These are phyloP conservation scores for Prunus armeniaca DNA, from an alignment of 306 rosid species.

Conservation along the genomic window DNA sequence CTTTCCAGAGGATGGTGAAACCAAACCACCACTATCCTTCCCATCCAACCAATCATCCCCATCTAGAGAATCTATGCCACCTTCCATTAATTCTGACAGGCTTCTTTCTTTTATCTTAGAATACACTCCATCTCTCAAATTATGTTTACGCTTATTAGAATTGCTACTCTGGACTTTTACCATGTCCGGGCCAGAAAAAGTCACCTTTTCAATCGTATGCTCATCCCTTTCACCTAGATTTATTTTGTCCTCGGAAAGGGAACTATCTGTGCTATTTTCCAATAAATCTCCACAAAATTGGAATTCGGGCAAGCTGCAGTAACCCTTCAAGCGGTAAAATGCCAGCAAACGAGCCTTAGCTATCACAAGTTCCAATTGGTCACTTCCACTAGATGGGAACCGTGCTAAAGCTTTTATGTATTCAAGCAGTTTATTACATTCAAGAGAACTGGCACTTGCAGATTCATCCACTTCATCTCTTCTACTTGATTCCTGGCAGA, in stretches of 20 bases:
- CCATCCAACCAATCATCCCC: conserved; percentile 48
- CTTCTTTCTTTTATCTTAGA: conserved; percentile 65
- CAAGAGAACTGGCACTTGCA: conserved; percentile 51
- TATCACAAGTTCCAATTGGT: conserved; percentile 63
- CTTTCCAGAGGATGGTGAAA: conserved; percentile 43
- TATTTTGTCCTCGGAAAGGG: conserved; percentile 28
- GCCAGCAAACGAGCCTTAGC: conserved; percentile 87
- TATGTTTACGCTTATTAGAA: conserved; percentile 71
- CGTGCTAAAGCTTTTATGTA: conserved; percentile 54
- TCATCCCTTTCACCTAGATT: conserved; percentile 31
- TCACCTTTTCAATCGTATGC: conserved; percentile 44
- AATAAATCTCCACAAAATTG: conserved; percentile 55
- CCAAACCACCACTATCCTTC: conserved; percentile 30
- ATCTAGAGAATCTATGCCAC: conserved; percentile 41
- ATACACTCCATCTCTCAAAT: conserved; percentile 51
- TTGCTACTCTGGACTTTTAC: conserved; percentile 21
- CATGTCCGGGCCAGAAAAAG: conserved; percentile 33
- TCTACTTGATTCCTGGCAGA: conserved; percentile 43
- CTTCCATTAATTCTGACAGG: conserved; percentile 71
- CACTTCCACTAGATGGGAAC: conserved; percentile 53
- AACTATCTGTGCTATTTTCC: conserved; percentile 45
- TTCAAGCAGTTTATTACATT: conserved; percentile 51
- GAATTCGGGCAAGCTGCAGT: conserved; percentile 67
- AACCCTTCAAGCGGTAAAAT: conserved; percentile 70
- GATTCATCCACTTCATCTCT: conserved; percentile 56